Conservation (phyloP, 2,329 filamentous ascomycete genomes). For the Dothistroma septosporum region DNA sequence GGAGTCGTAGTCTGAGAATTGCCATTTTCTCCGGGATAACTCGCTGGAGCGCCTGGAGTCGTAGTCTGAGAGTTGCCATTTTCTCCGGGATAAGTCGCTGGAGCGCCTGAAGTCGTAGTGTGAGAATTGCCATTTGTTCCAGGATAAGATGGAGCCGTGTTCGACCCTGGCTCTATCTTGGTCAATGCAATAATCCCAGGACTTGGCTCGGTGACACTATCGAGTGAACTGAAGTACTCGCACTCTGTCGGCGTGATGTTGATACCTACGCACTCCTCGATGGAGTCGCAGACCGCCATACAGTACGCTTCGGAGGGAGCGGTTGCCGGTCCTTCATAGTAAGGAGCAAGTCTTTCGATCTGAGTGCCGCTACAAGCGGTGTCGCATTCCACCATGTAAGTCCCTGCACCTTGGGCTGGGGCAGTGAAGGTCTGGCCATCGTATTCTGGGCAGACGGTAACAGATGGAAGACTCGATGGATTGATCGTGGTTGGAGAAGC, state of each 20-base stretch:
- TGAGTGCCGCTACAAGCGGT: conserved; percentile 1
- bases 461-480: not conserved
- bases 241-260: conserved; percentile 6
- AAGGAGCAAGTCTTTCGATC: not conserved
- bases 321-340: not conserved
- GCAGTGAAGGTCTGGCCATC: conserved; percentile 8
- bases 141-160: not conserved
- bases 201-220: not conserved
- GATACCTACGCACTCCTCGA: conserved; percentile 1
- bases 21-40: too few relatives aligned
- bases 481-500: not conserved
- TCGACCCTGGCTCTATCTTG: not conserved
- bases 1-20: too few relatives aligned
- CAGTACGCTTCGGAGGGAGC: conserved; percentile 1
- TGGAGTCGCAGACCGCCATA: conserved; percentile 7
- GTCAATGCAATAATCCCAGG: conserved; percentile 1
- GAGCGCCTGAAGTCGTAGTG: too few relatives aligned
- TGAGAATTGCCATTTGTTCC: too few relatives aligned
- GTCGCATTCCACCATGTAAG: conserved; percentile 7
- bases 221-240: conserved; percentile 7
- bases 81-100: too few relatives aligned
- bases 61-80: too few relatives aligned
- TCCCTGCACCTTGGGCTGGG: not conserved
- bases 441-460: conserved; percentile 2
- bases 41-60: too few relatives aligned